Conservation (phyloP, 495 filamentous ascomycete genomes). For the Lichina pygmaea region DNA sequence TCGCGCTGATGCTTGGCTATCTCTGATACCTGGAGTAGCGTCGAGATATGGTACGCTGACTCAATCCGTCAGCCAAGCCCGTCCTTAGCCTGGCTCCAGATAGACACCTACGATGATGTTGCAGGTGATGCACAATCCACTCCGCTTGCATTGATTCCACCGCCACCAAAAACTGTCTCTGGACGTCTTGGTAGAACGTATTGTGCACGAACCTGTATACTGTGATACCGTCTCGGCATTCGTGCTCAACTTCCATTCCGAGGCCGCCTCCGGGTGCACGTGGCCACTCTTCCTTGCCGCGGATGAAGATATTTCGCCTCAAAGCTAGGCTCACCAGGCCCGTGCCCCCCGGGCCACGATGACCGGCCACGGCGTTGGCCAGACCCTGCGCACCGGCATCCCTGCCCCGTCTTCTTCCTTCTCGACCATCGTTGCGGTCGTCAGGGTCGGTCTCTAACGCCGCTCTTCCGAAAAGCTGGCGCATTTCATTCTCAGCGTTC, state of each 20-base stretch:
- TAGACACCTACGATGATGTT: constrained; percentile 25
- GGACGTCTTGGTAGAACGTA: constrained; percentile 44
- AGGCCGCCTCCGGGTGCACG: constrained; percentile 53
- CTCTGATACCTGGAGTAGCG: constrained; percentile 75
- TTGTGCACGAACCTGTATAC: constrained; percentile 55
- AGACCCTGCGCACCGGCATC: constrained; percentile 33
- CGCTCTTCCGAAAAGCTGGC: constrained; percentile 62
- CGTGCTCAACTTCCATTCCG: constrained; percentile 32
- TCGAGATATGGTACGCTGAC: constrained; percentile 63
- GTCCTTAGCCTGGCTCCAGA: neutral
- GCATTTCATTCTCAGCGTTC: constrained; percentile 83
- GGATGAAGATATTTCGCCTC: constrained; percentile 58
- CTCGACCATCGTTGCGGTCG: constrained; percentile 15
- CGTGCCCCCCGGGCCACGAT: constrained; percentile 25
- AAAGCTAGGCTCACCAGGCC: constrained; percentile 41
- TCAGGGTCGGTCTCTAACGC: constrained; percentile 34
- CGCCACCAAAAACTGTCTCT: constrained; percentile 46
- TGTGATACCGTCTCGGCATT: constrained; percentile 21
- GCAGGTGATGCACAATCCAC: constrained; percentile 32
- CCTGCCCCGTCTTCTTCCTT: constrained; percentile 21
- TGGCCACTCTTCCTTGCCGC: constrained; percentile 83
- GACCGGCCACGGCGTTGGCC: constrained; percentile 39
- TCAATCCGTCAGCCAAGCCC: neutral
- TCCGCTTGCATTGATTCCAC: constrained; percentile 68
- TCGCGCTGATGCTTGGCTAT: constrained; percentile 77